Base-by-base conservation (phyloP, 306 rosid species). In the Prunus armeniaca region DNA sequence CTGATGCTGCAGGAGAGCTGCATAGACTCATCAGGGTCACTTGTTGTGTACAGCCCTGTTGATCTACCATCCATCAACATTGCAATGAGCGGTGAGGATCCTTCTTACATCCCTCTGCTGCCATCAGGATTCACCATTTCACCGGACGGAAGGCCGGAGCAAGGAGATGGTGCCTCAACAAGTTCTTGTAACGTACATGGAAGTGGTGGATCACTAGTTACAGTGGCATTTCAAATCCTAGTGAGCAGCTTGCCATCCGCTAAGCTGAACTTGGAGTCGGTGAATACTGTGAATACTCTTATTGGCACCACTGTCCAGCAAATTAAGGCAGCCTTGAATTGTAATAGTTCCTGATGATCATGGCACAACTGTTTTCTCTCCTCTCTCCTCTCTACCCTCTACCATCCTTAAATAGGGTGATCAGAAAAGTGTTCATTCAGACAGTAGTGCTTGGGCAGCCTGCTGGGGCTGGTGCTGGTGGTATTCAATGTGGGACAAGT, bases 1-100 rank as follows among this genome's bases (percentile, higher is more conserved):
- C 58, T 95, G 76, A 90, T 95, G 32, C 98, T 95, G n/a, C 98
- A 95, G 76, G 97, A 95, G 87, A 92, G 96, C 58, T 92, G 97
- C 89, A 83, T 88, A 69, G 98, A 95, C 82, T 69, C 96, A 0
- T 87, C 97, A 0, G 97, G 98, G 1, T 90, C 97, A n/a, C 50
- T 95, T 0, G 95, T 95, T 20, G 97, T 95, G 47, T 95, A 90
- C 63, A 87, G 93, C 73, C 96, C 98, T 0, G 93, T 95, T 22
- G 98, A 95, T 57, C 86, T 92, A 4, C 92, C 97, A 10, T 82
- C 91, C 9, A 90, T 95, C 34, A 89, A 92, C 91, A 79, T 90
- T 5, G 98, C 96, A 47, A 90, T 95, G 96, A 95, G 96, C 46
- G 98, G 98, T 0, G 98, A 92, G 74, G 98, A 95, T 57, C 89